phyloP scores from a whole-genome alignment of 352 stramenopile species.

The Phytopythium ostracodes region DNA sequence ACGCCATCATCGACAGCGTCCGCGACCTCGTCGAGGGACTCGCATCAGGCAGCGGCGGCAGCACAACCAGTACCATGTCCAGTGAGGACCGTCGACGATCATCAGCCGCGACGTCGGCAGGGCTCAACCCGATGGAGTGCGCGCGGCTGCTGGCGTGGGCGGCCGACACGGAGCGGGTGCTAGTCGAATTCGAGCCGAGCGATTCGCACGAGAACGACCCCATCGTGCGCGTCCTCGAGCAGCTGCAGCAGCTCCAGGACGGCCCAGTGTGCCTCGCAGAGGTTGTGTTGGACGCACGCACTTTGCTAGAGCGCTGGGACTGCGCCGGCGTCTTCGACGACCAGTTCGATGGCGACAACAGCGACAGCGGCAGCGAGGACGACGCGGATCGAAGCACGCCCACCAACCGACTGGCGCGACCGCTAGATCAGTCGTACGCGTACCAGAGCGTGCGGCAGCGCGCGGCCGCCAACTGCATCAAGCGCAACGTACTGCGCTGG shows the following conservation, averaged over 20 bases:
- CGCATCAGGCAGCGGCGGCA: background rate
- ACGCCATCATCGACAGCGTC: slow-evolving; percentile 37
- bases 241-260: slow-evolving; percentile 55
- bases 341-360: slow-evolving; percentile 27
- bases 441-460: slow-evolving; percentile 56
- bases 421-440: slow-evolving; percentile 36
- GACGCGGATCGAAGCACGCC: background rate
- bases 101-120: slow-evolving; percentile 4
- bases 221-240: slow-evolving; percentile 39
- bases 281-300: slow-evolving; percentile 38
- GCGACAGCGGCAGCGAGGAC: slow-evolving; percentile 18
- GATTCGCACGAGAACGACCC: slow-evolving; percentile 41
- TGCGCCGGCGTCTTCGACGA: slow-evolving; percentile 47
- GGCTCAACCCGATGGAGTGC: slow-evolving; percentile 49
- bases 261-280: slow-evolving; percentile 53
- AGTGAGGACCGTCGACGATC: background rate
- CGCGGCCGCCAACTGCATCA: slow-evolving; percentile 54
- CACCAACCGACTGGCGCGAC: background rate
- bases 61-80: background rate
- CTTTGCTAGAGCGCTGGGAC: slow-evolving; percentile 53
- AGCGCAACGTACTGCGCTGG: slow-evolving; percentile 53
- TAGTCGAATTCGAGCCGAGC: slow-evolving; percentile 44
- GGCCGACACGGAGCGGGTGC: slow-evolving; percentile 26
- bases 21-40: slow-evolving; percentile 28
- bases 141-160: slow-evolving; percentile 41